phyloP scores from a whole-genome alignment of 202 grass and related monocot genomes.

The Digitaria exilis region DNA sequence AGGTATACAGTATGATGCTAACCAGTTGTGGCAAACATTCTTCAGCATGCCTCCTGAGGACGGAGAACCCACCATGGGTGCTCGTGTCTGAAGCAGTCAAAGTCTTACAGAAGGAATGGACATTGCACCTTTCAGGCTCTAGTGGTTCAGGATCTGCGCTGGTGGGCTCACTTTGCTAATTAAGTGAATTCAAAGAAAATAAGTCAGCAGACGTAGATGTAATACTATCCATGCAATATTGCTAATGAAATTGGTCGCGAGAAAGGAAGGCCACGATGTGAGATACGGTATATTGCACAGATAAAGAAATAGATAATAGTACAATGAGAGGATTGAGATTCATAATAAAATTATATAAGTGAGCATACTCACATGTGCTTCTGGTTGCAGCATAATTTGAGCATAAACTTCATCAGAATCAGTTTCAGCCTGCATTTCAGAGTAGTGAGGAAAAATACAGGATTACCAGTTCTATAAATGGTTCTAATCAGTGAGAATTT shows the following conservation, averaged over 20 bases:
- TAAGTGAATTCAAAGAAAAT: constrained; percentile 20
- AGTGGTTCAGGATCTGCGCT: constrained; percentile 49
- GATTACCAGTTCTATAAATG: neutral
- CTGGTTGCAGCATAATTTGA: constrained; percentile 87
- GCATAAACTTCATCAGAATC: constrained; percentile 96
- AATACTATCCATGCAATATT: neutral
- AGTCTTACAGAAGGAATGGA: constrained; percentile 91
- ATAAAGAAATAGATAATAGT: constrained; percentile 15
- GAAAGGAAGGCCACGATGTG: neutral
- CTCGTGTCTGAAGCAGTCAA: constrained; percentile 96
- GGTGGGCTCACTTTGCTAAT: constrained; percentile 68
- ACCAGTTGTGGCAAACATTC: constrained; percentile 88
- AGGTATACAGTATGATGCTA: constrained; percentile 29
- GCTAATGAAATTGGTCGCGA: neutral
- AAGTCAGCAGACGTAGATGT: constrained; percentile 32
- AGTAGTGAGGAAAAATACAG: constrained; percentile 26
- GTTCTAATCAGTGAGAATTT: neutral
- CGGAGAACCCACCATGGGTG: constrained; percentile 96
- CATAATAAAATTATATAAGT: constrained; percentile 35
- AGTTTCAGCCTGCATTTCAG: constrained; percentile 74
- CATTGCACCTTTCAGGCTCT: constrained; percentile 69
- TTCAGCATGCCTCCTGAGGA: constrained; percentile 96
- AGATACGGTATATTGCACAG: neutral
- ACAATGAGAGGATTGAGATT: neutral
- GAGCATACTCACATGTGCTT: constrained; percentile 58